Conservation (phyloP, 352 stramenopile species). For the Peronospora belbahrii region DNA sequence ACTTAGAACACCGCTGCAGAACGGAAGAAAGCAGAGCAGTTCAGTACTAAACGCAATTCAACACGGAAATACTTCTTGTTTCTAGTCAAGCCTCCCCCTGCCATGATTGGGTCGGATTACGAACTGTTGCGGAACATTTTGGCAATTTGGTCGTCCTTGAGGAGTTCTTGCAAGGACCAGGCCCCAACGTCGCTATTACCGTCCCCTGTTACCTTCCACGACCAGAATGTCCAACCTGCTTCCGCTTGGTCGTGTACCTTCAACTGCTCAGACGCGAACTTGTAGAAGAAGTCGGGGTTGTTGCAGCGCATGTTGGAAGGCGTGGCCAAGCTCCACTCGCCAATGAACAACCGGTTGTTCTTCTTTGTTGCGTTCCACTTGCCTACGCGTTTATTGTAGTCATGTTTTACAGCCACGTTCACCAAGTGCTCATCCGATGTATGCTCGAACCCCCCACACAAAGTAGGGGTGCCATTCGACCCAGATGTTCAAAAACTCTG, state of each 20-base stretch:
- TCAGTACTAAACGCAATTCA: too few relatives aligned
- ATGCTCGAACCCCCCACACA: slow-evolving; percentile 68
- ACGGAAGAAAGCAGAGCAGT: too few relatives aligned
- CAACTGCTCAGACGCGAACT: slow-evolving; percentile 42
- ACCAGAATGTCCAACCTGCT: slow-evolving; percentile 63
- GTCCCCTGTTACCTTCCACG: slow-evolving; percentile 42
- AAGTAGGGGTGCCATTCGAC: slow-evolving; percentile 81
- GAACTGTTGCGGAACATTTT: slow-evolving; percentile 8
- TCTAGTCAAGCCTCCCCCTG: too few relatives aligned
- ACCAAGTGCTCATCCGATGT: slow-evolving; percentile 42
- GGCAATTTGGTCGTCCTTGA: slow-evolving; percentile 28
- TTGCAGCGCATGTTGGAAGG: slow-evolving; percentile 39
- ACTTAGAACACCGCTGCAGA: too few relatives aligned
- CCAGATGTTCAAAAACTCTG: slow-evolving; percentile 64
- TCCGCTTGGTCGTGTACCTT: slow-evolving; percentile 39
- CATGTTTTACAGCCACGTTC: slow-evolving; percentile 22
- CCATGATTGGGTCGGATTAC: neutral
- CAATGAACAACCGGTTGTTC: slow-evolving; percentile 45
- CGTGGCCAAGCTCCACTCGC: slow-evolving; percentile 50
- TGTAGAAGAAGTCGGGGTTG: slow-evolving; percentile 33
- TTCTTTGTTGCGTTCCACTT: slow-evolving; percentile 27
- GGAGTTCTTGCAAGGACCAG: slow-evolving; percentile 53
- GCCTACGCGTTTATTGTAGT: slow-evolving; percentile 23
- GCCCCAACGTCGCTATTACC: slow-evolving; percentile 29
- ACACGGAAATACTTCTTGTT: too few relatives aligned